A percentile compares a stretch with the other conserved stretches of the same genome.
Conservation (phyloP, 495 filamentous ascomycete species). For the Hypoxylon perforatum region DNA sequence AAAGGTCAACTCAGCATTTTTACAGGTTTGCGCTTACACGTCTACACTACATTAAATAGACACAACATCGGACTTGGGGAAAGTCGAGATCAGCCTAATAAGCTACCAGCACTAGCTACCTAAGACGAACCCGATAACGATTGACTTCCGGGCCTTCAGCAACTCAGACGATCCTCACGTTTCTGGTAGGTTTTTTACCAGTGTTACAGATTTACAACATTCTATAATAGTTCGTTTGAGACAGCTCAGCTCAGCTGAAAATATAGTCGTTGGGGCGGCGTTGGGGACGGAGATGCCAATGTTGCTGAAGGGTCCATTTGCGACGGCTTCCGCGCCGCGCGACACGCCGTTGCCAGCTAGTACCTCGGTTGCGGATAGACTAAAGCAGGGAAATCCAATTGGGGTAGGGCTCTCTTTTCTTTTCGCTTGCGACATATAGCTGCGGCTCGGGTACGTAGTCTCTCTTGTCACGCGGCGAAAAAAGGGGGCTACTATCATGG, state of each 20-base stretch:
- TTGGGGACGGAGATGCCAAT: background rate
- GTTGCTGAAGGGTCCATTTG: background rate
- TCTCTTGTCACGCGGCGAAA: too few relatives aligned
- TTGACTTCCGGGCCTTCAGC: background rate
- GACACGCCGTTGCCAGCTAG: conserved; percentile 19
- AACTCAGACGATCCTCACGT: background rate
- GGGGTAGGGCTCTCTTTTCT: background rate
- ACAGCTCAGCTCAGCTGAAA: conserved; percentile 20
- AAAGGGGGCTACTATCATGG: too few relatives aligned
- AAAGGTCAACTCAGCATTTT: too few relatives aligned
- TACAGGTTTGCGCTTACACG: too few relatives aligned
- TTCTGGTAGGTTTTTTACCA: background rate
- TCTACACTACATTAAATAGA: too few relatives aligned
- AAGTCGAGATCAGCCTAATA: conserved; percentile 1
- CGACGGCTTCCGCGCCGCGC: background rate
- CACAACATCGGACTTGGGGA: background rate
- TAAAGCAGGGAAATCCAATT: background rate
- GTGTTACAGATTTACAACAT: background rate
- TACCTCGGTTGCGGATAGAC: background rate
- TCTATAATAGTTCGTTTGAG: conserved; percentile 24
- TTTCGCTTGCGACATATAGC: conserved; percentile 1
- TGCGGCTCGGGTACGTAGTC: too few relatives aligned
- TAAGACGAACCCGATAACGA: conserved; percentile 10
- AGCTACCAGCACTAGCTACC: background rate
- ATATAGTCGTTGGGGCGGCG: conserved; percentile 18